Conservation (phyloP, 495 filamentous ascomycete species). For the Xylaria curta region DNA sequence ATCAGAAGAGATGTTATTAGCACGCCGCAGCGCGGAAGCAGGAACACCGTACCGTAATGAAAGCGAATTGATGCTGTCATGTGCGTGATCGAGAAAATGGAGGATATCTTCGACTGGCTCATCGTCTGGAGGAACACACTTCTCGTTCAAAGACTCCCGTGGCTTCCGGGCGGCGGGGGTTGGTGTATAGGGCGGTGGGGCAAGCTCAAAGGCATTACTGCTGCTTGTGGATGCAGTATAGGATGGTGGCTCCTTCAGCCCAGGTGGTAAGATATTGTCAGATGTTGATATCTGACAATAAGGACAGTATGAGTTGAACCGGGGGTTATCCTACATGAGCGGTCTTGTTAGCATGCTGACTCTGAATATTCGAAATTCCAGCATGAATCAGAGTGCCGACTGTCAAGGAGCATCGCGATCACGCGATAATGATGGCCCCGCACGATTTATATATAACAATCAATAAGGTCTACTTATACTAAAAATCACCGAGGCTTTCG, state of each 20-base stretch:
- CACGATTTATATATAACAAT: conserved; percentile 45
- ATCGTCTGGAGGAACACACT: conserved; percentile 32
- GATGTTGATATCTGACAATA: conserved; percentile 57
- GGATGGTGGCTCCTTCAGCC: conserved; percentile 63
- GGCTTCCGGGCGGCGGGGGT: conserved; percentile 21
- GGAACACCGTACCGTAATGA: conserved; percentile 73
- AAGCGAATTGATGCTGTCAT: conserved; percentile 68
- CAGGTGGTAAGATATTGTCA: conserved; percentile 59
- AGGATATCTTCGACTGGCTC: conserved; percentile 61
- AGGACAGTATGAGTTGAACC: conserved; percentile 73
- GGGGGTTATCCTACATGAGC: conserved; percentile 62
- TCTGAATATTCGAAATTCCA: not conserved
- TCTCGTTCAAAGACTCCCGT: conserved; percentile 32
- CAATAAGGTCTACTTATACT: too few species aligned
- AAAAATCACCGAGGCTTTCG: too few species aligned
- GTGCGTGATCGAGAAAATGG: conserved; percentile 68
- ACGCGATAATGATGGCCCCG: conserved; percentile 21
- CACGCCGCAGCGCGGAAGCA: conserved; percentile 55
- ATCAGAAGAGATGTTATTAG: conserved; percentile 70
- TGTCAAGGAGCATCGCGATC: not conserved
- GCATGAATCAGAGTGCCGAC: not conserved
- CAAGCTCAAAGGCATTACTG: conserved; percentile 32
- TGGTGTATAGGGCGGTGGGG: conserved; percentile 51
- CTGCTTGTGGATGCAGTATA: conserved; percentile 53
- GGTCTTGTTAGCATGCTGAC: conserved; percentile 24